These are phyloP conservation scores for Malassezia furfur DNA, from an alignment of 1,284 basidiomycete species.

Conservation along the genomic window DNA sequence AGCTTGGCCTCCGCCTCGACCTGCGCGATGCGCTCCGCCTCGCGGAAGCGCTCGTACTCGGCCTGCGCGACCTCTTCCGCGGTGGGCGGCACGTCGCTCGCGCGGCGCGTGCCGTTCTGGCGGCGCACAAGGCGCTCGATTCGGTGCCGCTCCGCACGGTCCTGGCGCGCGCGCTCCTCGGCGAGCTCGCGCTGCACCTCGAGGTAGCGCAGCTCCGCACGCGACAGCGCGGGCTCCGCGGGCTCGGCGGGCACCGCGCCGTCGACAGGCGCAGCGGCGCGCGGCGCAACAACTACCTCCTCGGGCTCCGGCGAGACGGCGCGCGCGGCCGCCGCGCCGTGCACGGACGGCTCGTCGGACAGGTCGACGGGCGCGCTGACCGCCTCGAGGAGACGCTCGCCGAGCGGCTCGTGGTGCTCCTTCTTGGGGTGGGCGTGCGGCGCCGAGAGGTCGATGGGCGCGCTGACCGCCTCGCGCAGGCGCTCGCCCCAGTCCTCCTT, in stretches of 20 bases:
- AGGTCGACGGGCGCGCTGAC: not conserved
- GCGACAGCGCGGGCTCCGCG: not conserved
- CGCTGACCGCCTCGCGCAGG: not conserved
- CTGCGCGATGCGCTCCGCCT: not conserved
- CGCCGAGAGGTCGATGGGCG: not conserved
- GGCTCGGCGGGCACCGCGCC: not conserved
- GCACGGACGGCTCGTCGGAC: not conserved
- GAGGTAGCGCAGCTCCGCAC: slow-evolving; percentile 5
- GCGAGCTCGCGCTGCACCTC: slow-evolving; percentile 8
- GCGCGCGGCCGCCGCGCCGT: not conserved
- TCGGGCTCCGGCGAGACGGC: not conserved
- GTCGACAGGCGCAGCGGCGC: not conserved
- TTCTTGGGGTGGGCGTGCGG: not conserved
- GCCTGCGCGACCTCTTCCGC: slow-evolving; percentile 1
- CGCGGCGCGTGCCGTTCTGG: not conserved
- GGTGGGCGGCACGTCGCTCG: not conserved
- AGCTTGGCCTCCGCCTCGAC: not conserved
- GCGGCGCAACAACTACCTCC: not conserved
- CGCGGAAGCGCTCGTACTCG: slow-evolving; percentile 2
- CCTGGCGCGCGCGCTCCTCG: slow-evolving; percentile 6
- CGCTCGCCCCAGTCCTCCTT: not conserved
- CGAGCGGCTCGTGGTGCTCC: not conserved
- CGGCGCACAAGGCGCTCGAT: not conserved
- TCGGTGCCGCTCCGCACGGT: slow-evolving; percentile 8
- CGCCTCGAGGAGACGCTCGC: not conserved